Percentiles rank a stretch among this genome's conserved stretches.
These are phyloP conservation scores for Calonectria pauciramosa DNA, from an alignment of 2,329 filamentous ascomycete species.

Conservation along the genomic window DNA sequence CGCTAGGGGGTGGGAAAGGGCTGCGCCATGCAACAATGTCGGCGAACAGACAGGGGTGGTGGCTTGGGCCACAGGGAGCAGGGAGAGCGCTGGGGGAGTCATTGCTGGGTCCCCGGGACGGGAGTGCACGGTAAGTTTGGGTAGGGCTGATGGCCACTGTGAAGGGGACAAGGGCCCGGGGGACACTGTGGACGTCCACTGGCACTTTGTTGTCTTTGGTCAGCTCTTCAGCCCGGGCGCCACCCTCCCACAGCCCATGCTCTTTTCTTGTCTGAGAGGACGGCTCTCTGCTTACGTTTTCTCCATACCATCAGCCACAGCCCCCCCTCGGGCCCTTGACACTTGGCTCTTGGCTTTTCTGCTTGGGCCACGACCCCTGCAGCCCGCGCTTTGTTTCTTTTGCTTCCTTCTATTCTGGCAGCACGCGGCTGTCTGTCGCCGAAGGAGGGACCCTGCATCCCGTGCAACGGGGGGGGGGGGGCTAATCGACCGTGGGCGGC, in stretches of 20 bases:
- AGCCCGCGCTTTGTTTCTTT: not conserved
- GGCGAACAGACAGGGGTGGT: conserved; percentile 31
- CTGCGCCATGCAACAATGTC: conserved; percentile 28
- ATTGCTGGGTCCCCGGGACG: conserved; percentile 19
- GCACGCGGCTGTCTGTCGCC: not conserved
- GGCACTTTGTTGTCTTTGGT: conserved; percentile 8
- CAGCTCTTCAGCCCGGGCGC: conserved; percentile 11
- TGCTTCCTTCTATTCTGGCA: not conserved
- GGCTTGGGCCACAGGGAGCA: not conserved
- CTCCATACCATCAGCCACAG: conserved; percentile 15
- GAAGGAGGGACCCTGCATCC: not conserved
- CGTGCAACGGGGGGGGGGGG: not conserved
- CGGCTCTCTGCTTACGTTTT: conserved; percentile 6
- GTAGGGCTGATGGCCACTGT: conserved; percentile 27
- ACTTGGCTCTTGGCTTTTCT: not conserved
- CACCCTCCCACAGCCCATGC: conserved; percentile 11
- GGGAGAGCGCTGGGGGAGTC: not conserved
- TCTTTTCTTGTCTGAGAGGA: not conserved
- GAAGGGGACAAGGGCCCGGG: not conserved
- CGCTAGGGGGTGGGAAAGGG: not conserved
- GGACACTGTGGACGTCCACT: not conserved
- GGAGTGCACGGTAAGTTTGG: conserved; percentile 5
- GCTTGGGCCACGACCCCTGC: not conserved
- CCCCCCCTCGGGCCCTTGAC: not conserved
- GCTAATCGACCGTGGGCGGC: not conserved